Conservation (phyloP, 2,329 filamentous ascomycete species). For the Colletotrichum tamarilloi region DNA sequence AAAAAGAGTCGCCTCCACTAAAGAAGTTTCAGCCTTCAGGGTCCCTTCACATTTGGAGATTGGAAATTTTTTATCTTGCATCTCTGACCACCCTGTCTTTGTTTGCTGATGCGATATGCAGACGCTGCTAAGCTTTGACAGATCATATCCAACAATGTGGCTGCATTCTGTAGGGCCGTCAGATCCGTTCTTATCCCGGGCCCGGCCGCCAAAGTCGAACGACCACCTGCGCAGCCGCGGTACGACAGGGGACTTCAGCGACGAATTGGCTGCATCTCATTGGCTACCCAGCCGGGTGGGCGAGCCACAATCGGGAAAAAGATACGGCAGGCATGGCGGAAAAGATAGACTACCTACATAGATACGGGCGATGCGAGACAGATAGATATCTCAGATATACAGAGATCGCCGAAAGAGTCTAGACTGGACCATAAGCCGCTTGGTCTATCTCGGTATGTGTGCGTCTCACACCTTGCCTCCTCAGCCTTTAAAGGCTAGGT, state of each 20-base stretch:
- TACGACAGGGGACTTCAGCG: background rate
- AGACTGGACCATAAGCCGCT: background rate
- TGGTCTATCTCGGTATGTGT: background rate
- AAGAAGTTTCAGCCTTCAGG: conserved; percentile 33
- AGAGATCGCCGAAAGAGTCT: background rate
- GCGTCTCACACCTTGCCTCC: background rate
- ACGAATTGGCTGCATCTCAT: background rate
- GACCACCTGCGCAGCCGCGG: conserved; percentile 6
- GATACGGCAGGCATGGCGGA: conserved; percentile 12
- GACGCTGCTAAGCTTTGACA: background rate
- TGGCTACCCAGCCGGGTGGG: background rate
- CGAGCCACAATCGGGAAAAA: conserved; percentile 6
- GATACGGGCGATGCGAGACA: conserved; percentile 6
- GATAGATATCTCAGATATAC: conserved; percentile 11
- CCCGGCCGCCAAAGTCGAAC: conserved; percentile 21
- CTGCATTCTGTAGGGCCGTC: conserved; percentile 2
- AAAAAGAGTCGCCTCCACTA: conserved; percentile 14
- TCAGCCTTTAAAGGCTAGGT: background rate
- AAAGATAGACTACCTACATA: conserved; percentile 2
- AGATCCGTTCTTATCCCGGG: conserved; percentile 5
- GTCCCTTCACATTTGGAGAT: background rate
- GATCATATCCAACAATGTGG: background rate
- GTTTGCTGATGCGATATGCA: background rate
- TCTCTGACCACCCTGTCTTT: background rate
- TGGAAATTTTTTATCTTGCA: background rate